Evolutionary conservation across 176 grass and related monocot genomes (phyloP).

Genomic region (Triticum monococcum): DNA sequence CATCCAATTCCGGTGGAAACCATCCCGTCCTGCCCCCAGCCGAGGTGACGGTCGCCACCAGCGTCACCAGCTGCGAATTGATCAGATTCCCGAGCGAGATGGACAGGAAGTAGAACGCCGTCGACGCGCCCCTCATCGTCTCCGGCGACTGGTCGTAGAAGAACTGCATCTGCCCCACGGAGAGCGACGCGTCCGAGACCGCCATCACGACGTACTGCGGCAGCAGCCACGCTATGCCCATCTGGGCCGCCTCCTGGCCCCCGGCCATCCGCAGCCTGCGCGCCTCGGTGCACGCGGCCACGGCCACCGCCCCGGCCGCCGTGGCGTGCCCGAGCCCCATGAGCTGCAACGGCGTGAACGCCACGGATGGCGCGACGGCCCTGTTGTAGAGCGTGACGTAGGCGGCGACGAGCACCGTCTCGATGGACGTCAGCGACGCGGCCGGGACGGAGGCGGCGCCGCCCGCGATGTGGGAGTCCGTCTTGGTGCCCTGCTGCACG

Average conservation of each 20-base stretch:
- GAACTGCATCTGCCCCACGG: slow-evolving; percentile 42
- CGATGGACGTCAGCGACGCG: slow-evolving; percentile 27
- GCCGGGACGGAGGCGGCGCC: slow-evolving; percentile 7
- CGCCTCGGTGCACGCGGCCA: slow-evolving; percentile 24
- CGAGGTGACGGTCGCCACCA: slow-evolving; percentile 27
- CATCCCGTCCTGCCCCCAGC: slow-evolving; percentile 15
- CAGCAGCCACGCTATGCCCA: slow-evolving; percentile 45
- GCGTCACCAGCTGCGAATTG: slow-evolving; percentile 37
- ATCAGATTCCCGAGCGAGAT: slow-evolving; percentile 24
- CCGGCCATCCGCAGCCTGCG: slow-evolving; percentile 5
- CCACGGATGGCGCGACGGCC: not conserved
- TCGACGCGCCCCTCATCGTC: slow-evolving; percentile 31
- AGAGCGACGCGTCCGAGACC: slow-evolving; percentile 26
- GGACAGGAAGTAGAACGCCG: slow-evolving; percentile 43
- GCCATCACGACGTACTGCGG: slow-evolving; percentile 43
- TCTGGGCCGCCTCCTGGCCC: not conserved
- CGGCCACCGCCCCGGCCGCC: not conserved
- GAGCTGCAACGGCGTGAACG: slow-evolving; percentile 34
- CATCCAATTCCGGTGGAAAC: slow-evolving; percentile 30
- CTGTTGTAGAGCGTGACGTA: slow-evolving; percentile 20
- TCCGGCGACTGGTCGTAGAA: slow-evolving; percentile 53
- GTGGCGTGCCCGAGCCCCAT: slow-evolving; percentile 36
- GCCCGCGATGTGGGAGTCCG: not conserved
- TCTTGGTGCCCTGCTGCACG: slow-evolving; percentile 46
- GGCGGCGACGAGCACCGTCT: slow-evolving; percentile 15